phyloP scores from a whole-genome alignment of 225 moss, liverwort and hornwort genomes.

The Pleurozium schreberi region DNA sequence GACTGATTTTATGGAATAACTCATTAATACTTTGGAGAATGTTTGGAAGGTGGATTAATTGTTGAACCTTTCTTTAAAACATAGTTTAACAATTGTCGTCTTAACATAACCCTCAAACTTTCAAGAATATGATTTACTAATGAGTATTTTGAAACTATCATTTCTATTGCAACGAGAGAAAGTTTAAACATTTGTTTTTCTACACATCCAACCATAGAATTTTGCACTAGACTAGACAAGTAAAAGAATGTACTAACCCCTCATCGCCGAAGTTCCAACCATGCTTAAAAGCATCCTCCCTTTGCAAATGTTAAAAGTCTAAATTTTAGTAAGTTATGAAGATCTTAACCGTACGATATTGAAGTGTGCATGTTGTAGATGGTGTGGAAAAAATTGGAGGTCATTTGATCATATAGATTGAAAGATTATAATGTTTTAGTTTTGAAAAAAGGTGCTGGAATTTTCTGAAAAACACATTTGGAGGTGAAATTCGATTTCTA shows the following conservation, averaged over 20 bases:
- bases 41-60: not conserved
- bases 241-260: not conserved
- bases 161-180: not conserved
- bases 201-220: not conserved
- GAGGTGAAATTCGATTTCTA: too few species aligned
- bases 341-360: too few species aligned
- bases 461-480: too few species aligned
- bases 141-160: not conserved
- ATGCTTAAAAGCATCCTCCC: too few species aligned
- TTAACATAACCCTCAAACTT: not conserved
- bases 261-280: too few species aligned
- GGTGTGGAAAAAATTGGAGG: too few species aligned
- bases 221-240: not conserved
- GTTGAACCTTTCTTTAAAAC: not conserved
- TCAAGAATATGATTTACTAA: not conserved
- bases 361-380: too few species aligned
- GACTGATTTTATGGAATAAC: not conserved
- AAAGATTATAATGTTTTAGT: too few species aligned
- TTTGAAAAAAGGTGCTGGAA: too few species aligned
- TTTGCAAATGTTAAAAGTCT: too few species aligned
- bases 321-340: too few species aligned
- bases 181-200: not conserved
- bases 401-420: too few species aligned
- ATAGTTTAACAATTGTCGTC: not conserved
- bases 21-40: rapidly evolving